Percentiles rank a stretch among this genome's conserved stretches.
Evolutionary conservation across 2,329 filamentous ascomycete genomes (phyloP).

Genomic region (Eurotiales sp.): DNA sequence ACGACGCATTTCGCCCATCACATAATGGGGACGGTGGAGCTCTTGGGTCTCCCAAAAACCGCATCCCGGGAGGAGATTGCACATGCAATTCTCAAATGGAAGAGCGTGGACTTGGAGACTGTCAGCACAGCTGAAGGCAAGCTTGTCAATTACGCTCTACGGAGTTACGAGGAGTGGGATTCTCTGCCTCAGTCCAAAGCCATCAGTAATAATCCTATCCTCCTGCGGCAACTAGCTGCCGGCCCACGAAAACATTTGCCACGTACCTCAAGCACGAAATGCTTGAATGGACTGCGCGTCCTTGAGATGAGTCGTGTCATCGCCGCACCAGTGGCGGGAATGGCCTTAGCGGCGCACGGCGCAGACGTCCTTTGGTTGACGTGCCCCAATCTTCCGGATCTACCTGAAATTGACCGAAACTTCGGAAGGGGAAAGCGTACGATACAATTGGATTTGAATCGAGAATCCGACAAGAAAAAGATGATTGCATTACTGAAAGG

Average conservation of each 20-base stretch:
- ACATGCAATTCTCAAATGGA: conserved; percentile 35
- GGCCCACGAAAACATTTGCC: conserved; percentile 16
- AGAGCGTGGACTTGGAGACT: conserved; percentile 47
- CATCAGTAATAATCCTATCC: conserved; percentile 46
- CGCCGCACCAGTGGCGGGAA: conserved; percentile 35
- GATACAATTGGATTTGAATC: conserved; percentile 33
- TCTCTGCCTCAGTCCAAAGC: conserved; percentile 44
- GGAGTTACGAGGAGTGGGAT: conserved; percentile 53
- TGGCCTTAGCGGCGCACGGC: conserved; percentile 37
- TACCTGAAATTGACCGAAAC: conserved; percentile 35
- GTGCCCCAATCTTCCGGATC: conserved; percentile 30
- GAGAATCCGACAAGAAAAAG: conserved; percentile 19
- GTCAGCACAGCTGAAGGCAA: conserved; percentile 10
- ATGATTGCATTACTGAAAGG: conserved; percentile 30
- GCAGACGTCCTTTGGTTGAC: conserved; percentile 42
- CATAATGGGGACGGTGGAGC: conserved; percentile 37
- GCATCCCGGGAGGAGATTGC: conserved; percentile 36
- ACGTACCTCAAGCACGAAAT: conserved; percentile 22
- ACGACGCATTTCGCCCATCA: conserved; percentile 55
- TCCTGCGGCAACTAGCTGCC: conserved; percentile 33
- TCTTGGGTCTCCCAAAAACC: conserved; percentile 38
- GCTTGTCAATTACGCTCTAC: conserved; percentile 32
- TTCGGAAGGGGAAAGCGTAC: conserved; percentile 36
- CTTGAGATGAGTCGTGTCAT: conserved; percentile 38
- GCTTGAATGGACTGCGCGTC: conserved; percentile 39